Evolutionary conservation across 257 asterid genomes (phyloP), one percentile per base, ranked within the genome.

Genomic region (Salvia miltiorrhiza): DNA sequence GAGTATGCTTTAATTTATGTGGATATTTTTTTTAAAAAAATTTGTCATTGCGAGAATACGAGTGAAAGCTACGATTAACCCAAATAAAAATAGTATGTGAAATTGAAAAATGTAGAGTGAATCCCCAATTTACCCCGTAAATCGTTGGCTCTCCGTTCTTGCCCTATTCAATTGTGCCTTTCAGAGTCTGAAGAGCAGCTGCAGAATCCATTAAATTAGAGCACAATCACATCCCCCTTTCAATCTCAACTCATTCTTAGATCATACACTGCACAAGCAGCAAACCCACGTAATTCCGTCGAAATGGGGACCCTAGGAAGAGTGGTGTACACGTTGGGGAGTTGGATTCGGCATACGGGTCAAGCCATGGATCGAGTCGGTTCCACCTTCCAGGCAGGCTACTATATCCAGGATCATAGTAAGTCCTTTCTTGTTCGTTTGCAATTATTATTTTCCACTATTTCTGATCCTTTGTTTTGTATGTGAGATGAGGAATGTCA

Each of bases 341-440:
- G 58, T 43, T 84, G 80, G 88, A 86, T 92, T 80, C 88, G 96
- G 11, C 82, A 49, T 30, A 81, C 90, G 28, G 98, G 98, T 57
- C 90, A 87, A 79, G 86, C 95, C 72, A 69, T 92, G 67, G 95
- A 89, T 89, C 94, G 94, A 30, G 75, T 89, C 21, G 98, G 98
- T 40, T 83, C 77, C 73, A 81, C 70, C 52, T 80, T 86, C 20
- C 98, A 92, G 75, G 95, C 94, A 23, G 75, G 80, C 61, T 80
- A 79, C 70, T 86, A 75, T 60, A 37, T 86, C 69, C 84, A 82
- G 63, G 98, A 89, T 76, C 88, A 82, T 4, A 14, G 96, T 92
- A 73, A 60, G 73, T 48, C 68, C 0, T 20, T 6, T 59, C 43
- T 56, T 30, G 16, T 44, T 60, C 61, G 16, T 30, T 59, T 39